Conservation (phyloP, 2,329 filamentous ascomycete genomes). For the Clarireedia homoeocarpa region DNA sequence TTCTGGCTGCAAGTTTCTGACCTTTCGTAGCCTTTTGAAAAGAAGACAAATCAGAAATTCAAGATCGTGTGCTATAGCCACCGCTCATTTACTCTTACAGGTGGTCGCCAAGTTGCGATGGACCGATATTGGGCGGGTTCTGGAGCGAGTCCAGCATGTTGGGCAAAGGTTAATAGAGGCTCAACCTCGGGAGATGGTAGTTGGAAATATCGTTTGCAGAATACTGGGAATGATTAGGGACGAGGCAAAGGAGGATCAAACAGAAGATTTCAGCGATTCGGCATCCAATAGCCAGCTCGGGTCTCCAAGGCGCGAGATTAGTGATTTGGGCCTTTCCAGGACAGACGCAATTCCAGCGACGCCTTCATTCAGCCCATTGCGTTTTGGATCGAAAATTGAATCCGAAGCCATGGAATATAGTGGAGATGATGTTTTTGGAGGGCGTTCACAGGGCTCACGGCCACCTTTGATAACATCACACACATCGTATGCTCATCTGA, state of each 20-base stretch:
- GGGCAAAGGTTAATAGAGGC: slow-evolving; percentile 70
- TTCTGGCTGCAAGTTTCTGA: too few species aligned
- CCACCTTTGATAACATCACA: slow-evolving; percentile 56
- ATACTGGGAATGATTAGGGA: slow-evolving; percentile 87
- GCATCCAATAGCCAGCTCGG: slow-evolving; percentile 25
- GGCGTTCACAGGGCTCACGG: slow-evolving; percentile 32
- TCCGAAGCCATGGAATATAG: slow-evolving; percentile 20
- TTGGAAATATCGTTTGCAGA: slow-evolving; percentile 88
- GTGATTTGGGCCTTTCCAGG: slow-evolving; percentile 12
- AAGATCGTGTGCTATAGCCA: slow-evolving; percentile 83
- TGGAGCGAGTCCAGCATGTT: slow-evolving; percentile 71
- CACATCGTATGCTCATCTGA: slow-evolving; percentile 54
- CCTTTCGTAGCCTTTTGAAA: slow-evolving; percentile 60
- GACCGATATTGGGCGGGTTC: slow-evolving; percentile 67
- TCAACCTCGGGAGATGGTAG: slow-evolving; percentile 82
- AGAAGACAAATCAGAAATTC: slow-evolving; percentile 83
- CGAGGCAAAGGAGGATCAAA: slow-evolving; percentile 75
- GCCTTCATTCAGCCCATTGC: slow-evolving; percentile 21
- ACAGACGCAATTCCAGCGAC: slow-evolving; percentile 8
- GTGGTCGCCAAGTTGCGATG: slow-evolving; percentile 79
- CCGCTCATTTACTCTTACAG: slow-evolving; percentile 77
- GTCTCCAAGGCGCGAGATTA: slow-evolving; percentile 22
- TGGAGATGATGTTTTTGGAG: slow-evolving; percentile 21
- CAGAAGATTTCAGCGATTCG: slow-evolving; percentile 38
- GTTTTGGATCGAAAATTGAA: slow-evolving; percentile 22